Conservation (phyloP, 352 stramenopile species). For the Elongisporangium prolatum region DNA sequence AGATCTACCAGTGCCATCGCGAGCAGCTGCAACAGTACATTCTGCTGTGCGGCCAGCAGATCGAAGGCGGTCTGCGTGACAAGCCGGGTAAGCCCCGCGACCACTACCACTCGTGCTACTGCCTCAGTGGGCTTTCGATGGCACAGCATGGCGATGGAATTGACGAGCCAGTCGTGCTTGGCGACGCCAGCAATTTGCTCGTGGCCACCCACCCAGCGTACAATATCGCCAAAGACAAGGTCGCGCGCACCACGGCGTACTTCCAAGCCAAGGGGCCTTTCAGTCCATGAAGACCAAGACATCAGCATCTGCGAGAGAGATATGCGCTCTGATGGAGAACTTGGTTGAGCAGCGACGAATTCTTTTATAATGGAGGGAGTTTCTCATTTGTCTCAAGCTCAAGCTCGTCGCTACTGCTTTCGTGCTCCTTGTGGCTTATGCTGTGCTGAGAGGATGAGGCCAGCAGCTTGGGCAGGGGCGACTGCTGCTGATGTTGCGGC, state of each 20-base stretch:
- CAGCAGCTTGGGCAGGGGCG: constrained; percentile 42
- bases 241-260: constrained; percentile 53
- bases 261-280: constrained; percentile 63
- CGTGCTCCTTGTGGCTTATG: constrained; percentile 20
- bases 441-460: constrained; percentile 28
- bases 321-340: constrained; percentile 4
- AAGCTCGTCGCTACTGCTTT: constrained; percentile 12
- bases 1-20: constrained; percentile 66
- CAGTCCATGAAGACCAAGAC: constrained; percentile 19
- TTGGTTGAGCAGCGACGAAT: constrained; percentile 9
- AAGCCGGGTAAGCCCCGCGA: constrained; percentile 95
- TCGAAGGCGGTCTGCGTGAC: constrained; percentile 91
- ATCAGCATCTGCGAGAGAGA: constrained; percentile 5
- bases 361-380: constrained; percentile 36
- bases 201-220: constrained; percentile 86
- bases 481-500: constrained; percentile 19
- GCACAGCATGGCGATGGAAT: constrained; percentile 80
- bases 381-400: constrained; percentile 29
- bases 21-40: constrained; percentile 90
- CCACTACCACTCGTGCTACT: constrained; percentile 99
- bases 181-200: constrained; percentile 69
- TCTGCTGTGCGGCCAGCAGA: constrained; percentile 92
- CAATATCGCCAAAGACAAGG: constrained; percentile 91
- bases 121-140: constrained; percentile 94
- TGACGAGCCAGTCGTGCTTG: constrained; percentile 40